A percentile compares a stretch with the other conserved stretches of the same genome.
Conservation (phyloP, 1,284 basidiomycete genomes). For the Chiua sp. region DNA sequence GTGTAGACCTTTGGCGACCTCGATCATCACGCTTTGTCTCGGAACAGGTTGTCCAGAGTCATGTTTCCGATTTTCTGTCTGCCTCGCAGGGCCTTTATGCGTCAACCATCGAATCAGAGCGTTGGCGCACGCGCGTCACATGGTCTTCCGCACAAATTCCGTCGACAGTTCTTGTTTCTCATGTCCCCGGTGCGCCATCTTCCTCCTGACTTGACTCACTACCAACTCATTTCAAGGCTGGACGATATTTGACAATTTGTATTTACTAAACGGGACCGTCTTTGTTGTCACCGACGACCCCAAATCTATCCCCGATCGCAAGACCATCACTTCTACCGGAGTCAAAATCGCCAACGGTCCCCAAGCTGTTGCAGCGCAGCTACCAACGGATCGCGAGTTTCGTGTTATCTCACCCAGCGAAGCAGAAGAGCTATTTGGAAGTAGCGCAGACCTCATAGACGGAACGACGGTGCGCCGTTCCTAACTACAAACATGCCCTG, state of each 20-base stretch:
- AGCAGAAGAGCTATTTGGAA: no score
- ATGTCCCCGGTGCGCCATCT: slow-evolving; percentile 58
- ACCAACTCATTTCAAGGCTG: no score
- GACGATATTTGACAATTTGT: slow-evolving; percentile 84
- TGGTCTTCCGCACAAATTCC: slow-evolving; percentile 51
- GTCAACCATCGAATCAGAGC: slow-evolving; percentile 22
- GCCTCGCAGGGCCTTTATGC: slow-evolving; percentile 9
- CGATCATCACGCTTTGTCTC: slow-evolving; percentile 11
- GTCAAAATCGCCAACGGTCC: no score
- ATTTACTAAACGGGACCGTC: slow-evolving; percentile 77
- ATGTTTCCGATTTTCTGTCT: background rate
- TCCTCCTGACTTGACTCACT: background rate
- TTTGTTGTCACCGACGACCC: no score
- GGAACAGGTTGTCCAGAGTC: slow-evolving; percentile 6
- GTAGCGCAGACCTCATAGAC: no score
- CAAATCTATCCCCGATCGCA: no score
- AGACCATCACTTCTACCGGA: no score
- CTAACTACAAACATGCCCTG: no score
- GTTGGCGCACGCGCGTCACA: slow-evolving; percentile 42
- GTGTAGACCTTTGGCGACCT: slow-evolving; percentile 17
- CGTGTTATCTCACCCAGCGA: no score
- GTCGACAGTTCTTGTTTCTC: slow-evolving; percentile 61
- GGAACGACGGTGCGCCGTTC: no score
- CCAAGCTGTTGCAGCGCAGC: no score
- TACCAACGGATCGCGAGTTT: no score